Percentiles rank a stretch among this genome's conserved stretches.
These are phyloP conservation scores for Dendrobium catenatum DNA, from an alignment of 106 monocot species.

Conservation along the genomic window DNA sequence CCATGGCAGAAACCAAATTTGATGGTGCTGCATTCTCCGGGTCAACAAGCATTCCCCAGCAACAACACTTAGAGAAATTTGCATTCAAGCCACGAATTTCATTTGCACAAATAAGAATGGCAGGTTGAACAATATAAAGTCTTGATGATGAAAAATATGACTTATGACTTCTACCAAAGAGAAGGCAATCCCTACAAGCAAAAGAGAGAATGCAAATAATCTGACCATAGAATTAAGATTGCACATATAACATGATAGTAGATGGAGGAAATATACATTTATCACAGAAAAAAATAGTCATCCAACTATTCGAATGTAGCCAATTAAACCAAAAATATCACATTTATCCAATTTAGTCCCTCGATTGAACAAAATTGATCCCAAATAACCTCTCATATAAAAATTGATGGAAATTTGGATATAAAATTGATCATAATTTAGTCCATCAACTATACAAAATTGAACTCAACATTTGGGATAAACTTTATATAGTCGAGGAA, in stretches of 20 bases:
- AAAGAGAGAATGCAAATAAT: background rate
- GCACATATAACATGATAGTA: background rate
- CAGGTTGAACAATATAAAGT: background rate
- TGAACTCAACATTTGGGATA: too few species aligned
- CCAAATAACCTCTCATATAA: too few species aligned
- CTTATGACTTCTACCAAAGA: background rate
- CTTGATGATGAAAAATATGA: slow-evolving; percentile 1
- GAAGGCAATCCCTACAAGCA: background rate
- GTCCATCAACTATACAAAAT: too few species aligned
- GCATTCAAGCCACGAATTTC: background rate
- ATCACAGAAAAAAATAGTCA: background rate
- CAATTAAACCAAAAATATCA: too few species aligned
- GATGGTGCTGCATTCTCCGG: slow-evolving; percentile 4
- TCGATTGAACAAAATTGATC: too few species aligned
- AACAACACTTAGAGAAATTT: background rate
- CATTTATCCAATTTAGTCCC: too few species aligned
- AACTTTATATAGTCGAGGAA: too few species aligned
- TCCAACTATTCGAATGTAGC: too few species aligned
- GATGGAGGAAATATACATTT: background rate
- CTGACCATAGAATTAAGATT: background rate
- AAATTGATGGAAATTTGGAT: too few species aligned
- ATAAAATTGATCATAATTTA: too few species aligned
- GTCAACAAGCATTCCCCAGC: slow-evolving; percentile 11
- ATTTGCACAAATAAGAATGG: background rate
- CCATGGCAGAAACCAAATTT: background rate